Evolutionary conservation across 192 early-diverging fungal species (phyloP), one percentile per base, ranked within the genome.

Genomic region (Umbelopsis vinacea): DNA sequence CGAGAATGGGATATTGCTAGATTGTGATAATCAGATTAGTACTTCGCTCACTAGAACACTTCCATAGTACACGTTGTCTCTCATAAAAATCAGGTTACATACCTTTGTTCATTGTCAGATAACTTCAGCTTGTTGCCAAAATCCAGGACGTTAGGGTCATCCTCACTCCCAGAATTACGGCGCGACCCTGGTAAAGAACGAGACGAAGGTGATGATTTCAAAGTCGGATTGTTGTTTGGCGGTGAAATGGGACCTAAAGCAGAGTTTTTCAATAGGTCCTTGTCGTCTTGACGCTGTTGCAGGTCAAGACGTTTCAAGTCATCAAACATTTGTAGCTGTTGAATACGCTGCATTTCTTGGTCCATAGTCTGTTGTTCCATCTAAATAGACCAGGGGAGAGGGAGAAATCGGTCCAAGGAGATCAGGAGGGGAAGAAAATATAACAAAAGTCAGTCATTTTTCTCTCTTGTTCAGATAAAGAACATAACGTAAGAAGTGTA

Each of bases 151-250:
- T 82, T 80, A 29, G 83, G 69, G 68, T 84, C 84, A 63, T 86
- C 85, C 71, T 91, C 89, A 35, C 84, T 84, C 19, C 17, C 57
- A 47, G 92, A 93, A 74, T 91, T 93, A 78, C 90, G 89, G 46
- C 90, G 83, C 21, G 92, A 91, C 11, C 79, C 83, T 17, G 92
- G 89, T 9, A 91, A 81, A 48, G 91, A 93, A 52, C 85, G 85
- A 38, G 80, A 71, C 35, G 43, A 55, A 46, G 47, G 66, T 23
- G 60, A 52, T 1, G 46, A 45, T 50, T 45, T 50, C 22, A 63
- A 52, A n/a, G 63, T 35, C 6, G 46, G 74, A 26, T 63, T 69
- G 46, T 66, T 69, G 43, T 66, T 26, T 23, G 71, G 45, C 29
- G 68, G 68, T 46, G 74, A 71, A 37, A 71, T 70, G 12, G 69